These are phyloP conservation scores for Euphorbia neoarborescens DNA, from an alignment of 441 rosid species.

Conservation along the genomic window DNA sequence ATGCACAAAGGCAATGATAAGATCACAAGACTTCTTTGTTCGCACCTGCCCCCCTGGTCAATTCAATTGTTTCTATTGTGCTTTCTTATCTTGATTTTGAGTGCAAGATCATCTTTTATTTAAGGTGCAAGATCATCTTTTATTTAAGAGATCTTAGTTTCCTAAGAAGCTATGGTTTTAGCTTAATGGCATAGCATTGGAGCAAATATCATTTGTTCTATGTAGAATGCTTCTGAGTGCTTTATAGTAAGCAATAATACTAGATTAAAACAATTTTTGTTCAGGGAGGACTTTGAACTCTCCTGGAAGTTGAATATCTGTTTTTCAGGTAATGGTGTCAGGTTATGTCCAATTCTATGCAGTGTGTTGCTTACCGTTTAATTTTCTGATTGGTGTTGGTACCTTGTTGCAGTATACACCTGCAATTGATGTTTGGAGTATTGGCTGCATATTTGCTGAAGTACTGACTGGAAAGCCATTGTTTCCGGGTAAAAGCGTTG, in stretches of 20 bases:
- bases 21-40: background rate
- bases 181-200: constrained; percentile 16
- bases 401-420: constrained; percentile 76
- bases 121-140: background rate
- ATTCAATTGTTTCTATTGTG: background rate
- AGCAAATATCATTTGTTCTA: constrained; percentile 26
- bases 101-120: background rate
- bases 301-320: constrained; percentile 89
- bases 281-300: constrained; percentile 95
- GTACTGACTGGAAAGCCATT: constrained; percentile 89
- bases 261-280: constrained; percentile 80
- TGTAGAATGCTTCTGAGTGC: constrained; percentile 35
- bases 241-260: constrained; percentile 55
- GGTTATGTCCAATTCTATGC: constrained; percentile 41
- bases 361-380: constrained; percentile 28
- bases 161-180: constrained; percentile 10
- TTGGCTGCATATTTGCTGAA: constrained; percentile 98
- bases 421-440: constrained; percentile 98
- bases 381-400: constrained; percentile 24
- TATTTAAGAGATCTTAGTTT: background rate
- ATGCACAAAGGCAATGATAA: background rate
- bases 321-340: constrained; percentile 66
- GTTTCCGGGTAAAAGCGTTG: constrained; percentile 96
- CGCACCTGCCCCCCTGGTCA: background rate
- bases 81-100: background rate